phyloP scores from a whole-genome alignment of 2,329 filamentous ascomycete genomes.

The Pestalotiopsis sp. region DNA sequence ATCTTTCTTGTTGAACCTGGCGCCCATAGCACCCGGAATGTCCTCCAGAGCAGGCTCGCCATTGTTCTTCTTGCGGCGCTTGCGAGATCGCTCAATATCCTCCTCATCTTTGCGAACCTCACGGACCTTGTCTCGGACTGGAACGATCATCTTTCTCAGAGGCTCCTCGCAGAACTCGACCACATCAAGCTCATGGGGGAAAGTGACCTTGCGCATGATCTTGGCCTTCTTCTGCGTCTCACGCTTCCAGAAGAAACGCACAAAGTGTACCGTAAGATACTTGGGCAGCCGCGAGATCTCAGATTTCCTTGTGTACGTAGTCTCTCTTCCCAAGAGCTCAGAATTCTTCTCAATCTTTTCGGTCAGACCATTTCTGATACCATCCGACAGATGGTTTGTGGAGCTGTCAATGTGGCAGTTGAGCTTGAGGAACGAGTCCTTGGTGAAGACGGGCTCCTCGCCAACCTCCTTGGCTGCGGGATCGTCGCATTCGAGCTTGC shows the following conservation, averaged over 20 bases:
- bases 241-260: constrained; percentile 97
- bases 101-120: constrained; percentile 94
- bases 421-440: constrained; percentile 85
- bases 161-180: constrained; percentile 96
- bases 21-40: constrained; percentile 48
- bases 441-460: constrained; percentile 68
- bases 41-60: constrained; percentile 50
- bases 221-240: constrained; percentile 98
- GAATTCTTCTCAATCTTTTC: constrained; percentile 94
- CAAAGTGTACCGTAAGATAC: constrained; percentile 95
- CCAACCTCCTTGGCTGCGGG: constrained; percentile 72
- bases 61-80: constrained; percentile 77
- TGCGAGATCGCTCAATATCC: constrained; percentile 87
- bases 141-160: constrained; percentile 78
- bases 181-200: constrained; percentile 89
- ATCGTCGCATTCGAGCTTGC: constrained; percentile 82
- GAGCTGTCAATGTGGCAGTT: constrained; percentile 91
- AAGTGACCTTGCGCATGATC: constrained; percentile 98
- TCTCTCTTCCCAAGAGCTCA: constrained; percentile 74
- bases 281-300: constrained; percentile 88
- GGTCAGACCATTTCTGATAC: constrained; percentile 77
- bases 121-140: constrained; percentile 94
- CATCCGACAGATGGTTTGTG: constrained; percentile 90
- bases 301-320: constrained; percentile 87
- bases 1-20: constrained; percentile 52